phyloP scores from a whole-genome alignment of 2,329 filamentous ascomycete genomes.

The Monilinia aucupariae region DNA sequence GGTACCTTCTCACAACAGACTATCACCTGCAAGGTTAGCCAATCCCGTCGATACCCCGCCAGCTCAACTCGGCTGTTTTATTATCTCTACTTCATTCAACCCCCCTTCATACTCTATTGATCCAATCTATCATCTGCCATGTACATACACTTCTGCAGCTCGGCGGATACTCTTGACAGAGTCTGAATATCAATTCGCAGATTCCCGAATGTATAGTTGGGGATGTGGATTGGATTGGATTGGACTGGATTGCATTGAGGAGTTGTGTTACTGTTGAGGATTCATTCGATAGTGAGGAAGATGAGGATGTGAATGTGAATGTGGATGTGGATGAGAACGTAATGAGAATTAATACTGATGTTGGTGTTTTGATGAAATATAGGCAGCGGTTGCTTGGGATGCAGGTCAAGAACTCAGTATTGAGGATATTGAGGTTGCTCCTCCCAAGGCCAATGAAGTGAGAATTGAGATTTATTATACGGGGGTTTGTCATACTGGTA shows the following conservation, averaged over 20 bases:
- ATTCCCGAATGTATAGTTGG: neutral
- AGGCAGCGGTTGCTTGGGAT: slow-evolving; percentile 96
- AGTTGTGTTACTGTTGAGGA: too few relatives aligned
- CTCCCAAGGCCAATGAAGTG: slow-evolving; percentile 88
- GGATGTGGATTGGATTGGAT: too few relatives aligned
- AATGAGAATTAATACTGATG: too few relatives aligned
- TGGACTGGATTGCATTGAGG: neutral
- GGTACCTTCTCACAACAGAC: slow-evolving; percentile 22
- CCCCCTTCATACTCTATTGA: too few relatives aligned
- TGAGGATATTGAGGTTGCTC: slow-evolving; percentile 87
- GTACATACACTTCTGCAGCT: neutral
- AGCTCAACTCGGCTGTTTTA: too few relatives aligned
- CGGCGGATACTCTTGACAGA: neutral
- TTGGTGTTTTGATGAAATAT: slow-evolving; percentile 37
- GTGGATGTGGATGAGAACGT: too few relatives aligned
- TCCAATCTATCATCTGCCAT: neutral
- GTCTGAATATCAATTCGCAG: neutral
- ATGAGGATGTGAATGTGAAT: too few relatives aligned
- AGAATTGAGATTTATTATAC: slow-evolving; percentile 97
- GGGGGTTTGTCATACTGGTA: slow-evolving; percentile 96
- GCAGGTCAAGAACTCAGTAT: slow-evolving; percentile 83
- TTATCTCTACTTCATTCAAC: too few relatives aligned
- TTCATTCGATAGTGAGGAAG: too few relatives aligned
- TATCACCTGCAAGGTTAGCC: slow-evolving; percentile 35
- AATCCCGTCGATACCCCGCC: slow-evolving; percentile 4